A percentile compares a stretch with the other conserved stretches of the same genome.
phyloP scores from a whole-genome alignment of 2,329 filamentous ascomycete species.

The Botrytis squamosa region DNA sequence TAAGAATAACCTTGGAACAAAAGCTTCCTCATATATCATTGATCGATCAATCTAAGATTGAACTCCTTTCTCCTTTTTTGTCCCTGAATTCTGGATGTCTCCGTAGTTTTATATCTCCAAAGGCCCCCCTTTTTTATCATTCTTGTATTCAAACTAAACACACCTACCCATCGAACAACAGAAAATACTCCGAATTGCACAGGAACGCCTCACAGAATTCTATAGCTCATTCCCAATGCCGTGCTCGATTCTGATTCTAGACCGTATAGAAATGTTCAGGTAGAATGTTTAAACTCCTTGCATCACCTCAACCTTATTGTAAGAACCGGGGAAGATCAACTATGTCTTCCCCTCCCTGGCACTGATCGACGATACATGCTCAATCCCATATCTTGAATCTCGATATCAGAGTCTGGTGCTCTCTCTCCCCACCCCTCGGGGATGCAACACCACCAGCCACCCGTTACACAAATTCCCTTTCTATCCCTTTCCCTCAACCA shows the following conservation, averaged over 20 bases:
- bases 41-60: background rate
- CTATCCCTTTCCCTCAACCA: background rate
- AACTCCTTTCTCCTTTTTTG: background rate
- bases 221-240: background rate
- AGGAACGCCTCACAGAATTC: background rate
- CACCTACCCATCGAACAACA: background rate
- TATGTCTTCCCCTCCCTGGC: background rate
- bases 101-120: background rate
- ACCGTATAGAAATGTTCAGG: background rate
- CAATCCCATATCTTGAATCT: background rate
- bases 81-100: background rate
- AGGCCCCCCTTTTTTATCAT: background rate
- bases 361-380: background rate
- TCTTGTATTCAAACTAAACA: background rate
- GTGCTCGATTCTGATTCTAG: background rate
- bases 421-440: background rate
- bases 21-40: background rate
- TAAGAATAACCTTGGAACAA: background rate
- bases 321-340: slow-evolving; percentile 1
- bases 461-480: background rate
- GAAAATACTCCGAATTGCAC: background rate
- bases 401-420: too few species aligned
- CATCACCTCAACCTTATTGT: background rate
- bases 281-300: background rate
- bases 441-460: background rate